Percentiles rank a stretch among this genome's conserved stretches.
phyloP scores from a whole-genome alignment of 495 filamentous ascomycete genomes.

The Podospora appendiculata region DNA sequence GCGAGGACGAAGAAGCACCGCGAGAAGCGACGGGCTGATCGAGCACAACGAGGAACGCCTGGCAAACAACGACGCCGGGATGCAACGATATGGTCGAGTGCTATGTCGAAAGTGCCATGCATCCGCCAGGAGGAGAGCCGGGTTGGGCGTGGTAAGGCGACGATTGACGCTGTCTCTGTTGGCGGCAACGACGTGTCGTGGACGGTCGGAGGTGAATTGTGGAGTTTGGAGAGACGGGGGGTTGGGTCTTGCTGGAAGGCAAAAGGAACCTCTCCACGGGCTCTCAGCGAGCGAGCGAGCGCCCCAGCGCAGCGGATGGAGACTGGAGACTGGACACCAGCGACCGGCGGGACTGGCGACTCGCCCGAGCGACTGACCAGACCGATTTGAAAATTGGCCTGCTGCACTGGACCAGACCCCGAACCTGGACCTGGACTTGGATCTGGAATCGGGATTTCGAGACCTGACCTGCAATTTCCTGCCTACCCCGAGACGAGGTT shows the following conservation, averaged over 20 bases:
- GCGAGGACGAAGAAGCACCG: neutral
- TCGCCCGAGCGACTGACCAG: too few relatives aligned
- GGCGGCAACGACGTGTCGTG: constrained; percentile 26
- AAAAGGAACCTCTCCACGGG: neutral
- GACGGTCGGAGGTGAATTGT: constrained; percentile 21
- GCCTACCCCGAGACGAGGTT: too few relatives aligned
- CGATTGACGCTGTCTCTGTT: neutral
- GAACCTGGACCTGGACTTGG: too few relatives aligned
- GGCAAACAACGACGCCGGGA: constrained; percentile 5
- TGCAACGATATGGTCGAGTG: neutral
- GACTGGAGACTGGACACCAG: constrained; percentile 18
- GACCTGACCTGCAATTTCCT: too few relatives aligned
- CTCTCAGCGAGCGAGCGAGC: constrained; percentile 3
- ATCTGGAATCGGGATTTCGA: too few relatives aligned
- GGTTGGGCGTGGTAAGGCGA: constrained; percentile 9
- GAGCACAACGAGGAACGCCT: neutral
- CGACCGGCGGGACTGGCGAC: neutral
- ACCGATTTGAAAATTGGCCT: too few relatives aligned
- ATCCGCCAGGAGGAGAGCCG: neutral
- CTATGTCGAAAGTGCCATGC: neutral
- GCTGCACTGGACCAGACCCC: too few relatives aligned
- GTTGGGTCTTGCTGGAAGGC: constrained; percentile 13
- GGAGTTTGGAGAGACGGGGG: constrained; percentile 24
- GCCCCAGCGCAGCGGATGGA: neutral
- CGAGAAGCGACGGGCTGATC: neutral